A percentile compares a stretch with the other conserved stretches of the same genome.
Evolutionary conservation across 176 grass and related monocot species (phyloP).

Genomic region (Raddia distichophylla): DNA sequence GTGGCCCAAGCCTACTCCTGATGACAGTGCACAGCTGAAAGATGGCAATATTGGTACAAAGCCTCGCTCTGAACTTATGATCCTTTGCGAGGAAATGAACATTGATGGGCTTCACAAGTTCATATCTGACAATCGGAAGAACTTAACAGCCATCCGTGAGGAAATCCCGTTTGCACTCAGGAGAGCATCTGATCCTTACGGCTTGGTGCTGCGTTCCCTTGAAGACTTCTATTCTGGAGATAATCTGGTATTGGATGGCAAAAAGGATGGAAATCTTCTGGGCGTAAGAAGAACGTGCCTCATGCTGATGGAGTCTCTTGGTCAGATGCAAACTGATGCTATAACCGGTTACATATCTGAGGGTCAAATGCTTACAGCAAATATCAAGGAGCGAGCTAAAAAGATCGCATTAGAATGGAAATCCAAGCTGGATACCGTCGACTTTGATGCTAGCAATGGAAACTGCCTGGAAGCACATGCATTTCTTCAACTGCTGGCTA

Average conservation of each 20-base stretch:
- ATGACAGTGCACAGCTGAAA: conserved; percentile 25
- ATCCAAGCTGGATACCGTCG: conserved; percentile 69
- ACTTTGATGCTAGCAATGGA: conserved; percentile 85
- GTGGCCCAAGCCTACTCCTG: conserved; percentile 49
- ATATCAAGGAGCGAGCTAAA: conserved; percentile 67
- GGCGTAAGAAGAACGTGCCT: conserved; percentile 88
- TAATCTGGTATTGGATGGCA: conserved; percentile 72
- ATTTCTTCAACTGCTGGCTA: conserved; percentile 93
- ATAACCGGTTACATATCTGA: conserved; percentile 29
- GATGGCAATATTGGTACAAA: conserved; percentile 12
- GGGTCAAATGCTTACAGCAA: conserved; percentile 48
- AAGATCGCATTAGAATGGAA: conserved; percentile 77
- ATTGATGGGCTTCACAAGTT: conserved; percentile 81
- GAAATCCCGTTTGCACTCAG: conserved; percentile 75
- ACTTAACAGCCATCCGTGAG: conserved; percentile 75
- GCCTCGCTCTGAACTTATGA: conserved; percentile 58
- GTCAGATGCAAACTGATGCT: conserved; percentile 45
- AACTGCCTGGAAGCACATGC: conserved; percentile 97
- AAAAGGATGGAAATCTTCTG: conserved; percentile 91
- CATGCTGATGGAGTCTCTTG: conserved; percentile 96
- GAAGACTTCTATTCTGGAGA: conserved; percentile 61
- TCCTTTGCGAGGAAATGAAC: conserved; percentile 79
- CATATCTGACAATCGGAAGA: conserved; percentile 91
- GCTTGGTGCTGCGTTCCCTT: conserved; percentile 59
- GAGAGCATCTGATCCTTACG: conserved; percentile 61